Percentiles rank a stretch among this genome's conserved stretches.
Evolutionary conservation across 495 filamentous ascomycete species (phyloP).

Genomic region (Aspergillus coremiiformis): DNA sequence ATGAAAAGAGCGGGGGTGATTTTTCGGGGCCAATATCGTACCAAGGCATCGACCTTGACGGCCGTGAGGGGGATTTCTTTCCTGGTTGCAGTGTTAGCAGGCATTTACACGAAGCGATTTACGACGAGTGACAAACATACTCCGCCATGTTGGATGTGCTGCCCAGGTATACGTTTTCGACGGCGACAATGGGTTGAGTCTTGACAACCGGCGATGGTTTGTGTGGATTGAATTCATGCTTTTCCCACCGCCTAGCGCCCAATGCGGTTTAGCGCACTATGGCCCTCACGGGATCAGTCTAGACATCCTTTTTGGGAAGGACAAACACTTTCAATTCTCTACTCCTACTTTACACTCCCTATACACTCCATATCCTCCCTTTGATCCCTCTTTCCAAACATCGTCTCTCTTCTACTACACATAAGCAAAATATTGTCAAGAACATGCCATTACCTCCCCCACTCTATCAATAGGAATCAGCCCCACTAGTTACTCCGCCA

Average conservation of each 20-base stretch:
- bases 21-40: conserved; percentile 36
- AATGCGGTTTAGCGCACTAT: conserved; percentile 23
- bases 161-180: conserved; percentile 22
- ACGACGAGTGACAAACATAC: conserved; percentile 19
- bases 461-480: too few species aligned
- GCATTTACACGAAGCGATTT: not conserved
- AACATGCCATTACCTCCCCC: too few species aligned
- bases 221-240: conserved; percentile 37
- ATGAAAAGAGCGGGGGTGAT: conserved; percentile 24
- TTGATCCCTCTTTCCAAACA: too few species aligned
- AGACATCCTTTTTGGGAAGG: not conserved
- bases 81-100: conserved; percentile 20
- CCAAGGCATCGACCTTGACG: conserved; percentile 81
- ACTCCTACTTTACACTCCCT: too few species aligned
- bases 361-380: too few species aligned
- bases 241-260: conserved; percentile 25
- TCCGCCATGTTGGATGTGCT: conserved; percentile 39
- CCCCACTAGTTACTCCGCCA: too few species aligned
- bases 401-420: too few species aligned
- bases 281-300: conserved; percentile 6
- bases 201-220: conserved; percentile 33
- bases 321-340: not conserved
- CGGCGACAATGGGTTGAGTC: conserved; percentile 22
- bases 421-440: too few species aligned
- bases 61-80: conserved; percentile 63